Percentiles rank a stretch among this genome's conserved stretches.
phyloP scores from a whole-genome alignment of 1,139 yeast species.

The Candida pseudocylindracea region DNA sequence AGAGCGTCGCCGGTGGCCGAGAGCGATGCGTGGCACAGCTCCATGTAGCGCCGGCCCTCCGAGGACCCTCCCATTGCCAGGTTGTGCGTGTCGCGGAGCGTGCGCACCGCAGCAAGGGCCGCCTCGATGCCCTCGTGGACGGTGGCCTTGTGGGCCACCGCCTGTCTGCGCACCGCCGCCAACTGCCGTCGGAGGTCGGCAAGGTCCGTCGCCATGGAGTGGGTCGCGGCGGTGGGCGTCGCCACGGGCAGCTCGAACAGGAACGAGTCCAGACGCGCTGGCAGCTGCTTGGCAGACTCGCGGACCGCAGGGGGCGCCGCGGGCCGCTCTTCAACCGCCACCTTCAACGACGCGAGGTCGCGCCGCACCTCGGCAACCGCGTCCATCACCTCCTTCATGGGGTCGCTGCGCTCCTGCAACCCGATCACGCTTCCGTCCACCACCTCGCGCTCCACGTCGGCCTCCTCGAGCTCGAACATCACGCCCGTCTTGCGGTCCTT shows the following conservation, averaged over 20 bases:
- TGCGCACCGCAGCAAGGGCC: background rate
- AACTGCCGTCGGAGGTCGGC: background rate
- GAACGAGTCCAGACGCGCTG: too few species aligned
- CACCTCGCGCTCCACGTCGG: slow-evolving; percentile 27
- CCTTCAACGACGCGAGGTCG: too few species aligned
- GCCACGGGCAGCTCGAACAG: too few species aligned
- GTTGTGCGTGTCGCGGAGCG: background rate
- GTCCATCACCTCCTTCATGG: slow-evolving; percentile 20
- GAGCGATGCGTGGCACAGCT: slow-evolving; percentile 46
- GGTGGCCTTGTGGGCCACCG: background rate
- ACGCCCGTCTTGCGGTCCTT: slow-evolving; percentile 37
- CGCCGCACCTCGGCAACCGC: slow-evolving; percentile 15
- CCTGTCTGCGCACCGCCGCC: background rate
- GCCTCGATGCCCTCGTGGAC: background rate
- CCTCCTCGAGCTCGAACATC: slow-evolving; percentile 66
- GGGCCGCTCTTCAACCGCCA: slow-evolving; percentile 9
- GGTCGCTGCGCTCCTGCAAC: slow-evolving; percentile 20
- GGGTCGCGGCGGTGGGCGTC: background rate
- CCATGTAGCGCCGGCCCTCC: slow-evolving; percentile 45
- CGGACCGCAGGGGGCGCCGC: slow-evolving; percentile 7
- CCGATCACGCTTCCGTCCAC: slow-evolving; percentile 36
- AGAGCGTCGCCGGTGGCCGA: slow-evolving; percentile 59
- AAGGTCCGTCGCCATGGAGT: background rate
- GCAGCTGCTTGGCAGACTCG: too few species aligned
- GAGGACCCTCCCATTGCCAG: background rate